Evolutionary conservation across 495 filamentous ascomycete genomes (phyloP), one percentile per base, ranked within the genome.

Genomic region (Cairneyella variabilis): DNA sequence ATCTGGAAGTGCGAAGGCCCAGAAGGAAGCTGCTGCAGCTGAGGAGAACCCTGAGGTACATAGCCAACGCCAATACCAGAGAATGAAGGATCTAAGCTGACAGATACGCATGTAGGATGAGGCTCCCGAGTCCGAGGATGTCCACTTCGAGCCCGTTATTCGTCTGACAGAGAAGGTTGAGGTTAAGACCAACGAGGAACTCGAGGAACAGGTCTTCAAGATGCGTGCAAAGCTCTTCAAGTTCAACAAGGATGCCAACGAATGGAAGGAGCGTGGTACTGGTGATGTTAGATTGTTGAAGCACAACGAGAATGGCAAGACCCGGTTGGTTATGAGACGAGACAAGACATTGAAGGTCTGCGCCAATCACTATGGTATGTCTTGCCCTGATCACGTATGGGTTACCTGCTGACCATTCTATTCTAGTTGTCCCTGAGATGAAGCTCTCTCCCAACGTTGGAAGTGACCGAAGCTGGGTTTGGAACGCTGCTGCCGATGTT

Each of bases 301-400:
- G 83, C 95, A 99, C 76, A 88, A 87, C 79, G 93, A 97, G 75
- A 97, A 95, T 70, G 84, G 85, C 69, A 99, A 97, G 86, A 96
- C 90, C 49, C 83, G 95, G 54, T 78, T 99, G 58, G 93, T 99
- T 62, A 99, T 99, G 95, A 85, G 95, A 71, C 79, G 95, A 66
- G 95, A 99, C 75, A 96, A 97, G 86, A 97, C 95, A 59, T 83
- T 96, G 74, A 99, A 99, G 79, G 93, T 97, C 72, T 99, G 95
- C 85, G 95, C 95, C 66, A 99, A 99, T 76, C 95, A 99, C 78
- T 99, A 99, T 72, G 86, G 93, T 98, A 86, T 67, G 89, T 71
- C 30, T 18, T 11, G 17, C 21, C 39, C 12, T 20, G 17, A 43
- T 5, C 28, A 26, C 43, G 22, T 7, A 7, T 37, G 11, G 42